A percentile compares a stretch with the other conserved stretches of the same genome.
phyloP scores from a whole-genome alignment of 495 filamentous ascomycete species.

The Hypoxylon lienhwacheense region DNA sequence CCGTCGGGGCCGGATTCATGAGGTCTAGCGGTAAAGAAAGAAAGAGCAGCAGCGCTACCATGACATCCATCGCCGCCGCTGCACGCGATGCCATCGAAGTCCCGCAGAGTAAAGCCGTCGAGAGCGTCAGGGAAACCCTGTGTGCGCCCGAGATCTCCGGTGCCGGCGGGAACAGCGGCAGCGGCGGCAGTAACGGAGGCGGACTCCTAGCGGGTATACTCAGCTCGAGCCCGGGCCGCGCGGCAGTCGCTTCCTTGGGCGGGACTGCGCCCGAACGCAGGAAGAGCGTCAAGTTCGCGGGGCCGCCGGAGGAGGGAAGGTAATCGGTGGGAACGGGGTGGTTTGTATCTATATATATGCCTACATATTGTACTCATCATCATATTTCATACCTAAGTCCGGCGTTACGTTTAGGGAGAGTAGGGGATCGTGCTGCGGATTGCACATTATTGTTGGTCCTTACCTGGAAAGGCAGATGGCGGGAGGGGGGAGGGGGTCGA shows the following conservation, averaged over 20 bases:
- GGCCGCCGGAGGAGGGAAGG: slow-evolving; percentile 29
- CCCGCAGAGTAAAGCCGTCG: slow-evolving; percentile 57
- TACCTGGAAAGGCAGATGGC: too few relatives aligned
- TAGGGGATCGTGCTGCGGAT: too few relatives aligned
- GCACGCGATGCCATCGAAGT: slow-evolving; percentile 46
- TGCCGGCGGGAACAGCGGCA: slow-evolving; percentile 14
- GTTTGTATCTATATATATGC: not conserved
- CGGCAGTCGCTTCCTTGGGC: slow-evolving; percentile 16
- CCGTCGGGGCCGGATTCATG: slow-evolving; percentile 4
- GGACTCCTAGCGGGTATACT: slow-evolving; percentile 40
- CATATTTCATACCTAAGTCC: too few relatives aligned
- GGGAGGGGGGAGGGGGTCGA: too few relatives aligned
- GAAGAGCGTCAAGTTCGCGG: slow-evolving; percentile 59
- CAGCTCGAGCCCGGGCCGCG: slow-evolving; percentile 49
- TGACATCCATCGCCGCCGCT: slow-evolving; percentile 4
- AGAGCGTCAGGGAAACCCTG: slow-evolving; percentile 52
- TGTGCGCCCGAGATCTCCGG: slow-evolving; percentile 14
- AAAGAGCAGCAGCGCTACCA: slow-evolving; percentile 17
- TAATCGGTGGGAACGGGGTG: too few relatives aligned
- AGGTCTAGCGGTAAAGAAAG: slow-evolving; percentile 20
- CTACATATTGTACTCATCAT: too few relatives aligned
- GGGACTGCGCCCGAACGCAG: slow-evolving; percentile 48
- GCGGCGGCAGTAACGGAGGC: slow-evolving; percentile 5
- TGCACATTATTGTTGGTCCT: too few relatives aligned
- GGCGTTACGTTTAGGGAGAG: too few relatives aligned